Base-by-base conservation (phyloP, 768 basidiomycete species). In the Mycena rebaudengoi region DNA sequence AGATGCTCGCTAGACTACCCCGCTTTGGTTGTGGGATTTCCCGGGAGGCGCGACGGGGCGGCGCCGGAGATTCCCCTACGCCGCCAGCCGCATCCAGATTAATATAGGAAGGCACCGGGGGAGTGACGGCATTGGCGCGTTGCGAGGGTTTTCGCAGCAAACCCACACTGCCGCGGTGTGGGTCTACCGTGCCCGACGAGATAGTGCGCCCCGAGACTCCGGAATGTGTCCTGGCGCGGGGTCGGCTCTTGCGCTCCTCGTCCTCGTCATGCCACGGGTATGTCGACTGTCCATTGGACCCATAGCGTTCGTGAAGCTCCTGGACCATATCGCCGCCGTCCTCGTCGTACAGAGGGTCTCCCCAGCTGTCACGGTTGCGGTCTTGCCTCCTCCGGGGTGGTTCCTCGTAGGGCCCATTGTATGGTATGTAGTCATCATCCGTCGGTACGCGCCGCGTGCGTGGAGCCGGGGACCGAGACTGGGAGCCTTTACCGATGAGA, bases 21-120 rank as follows among this genome's bases (percentile, higher is more conserved):
- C 88, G 80, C 70, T 81, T 82, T 52, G 65, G 63, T 7, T 65
- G 51, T 50, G 65, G 26, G 53, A 59, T 40, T 44, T 76, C 72
- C 67, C 73, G 73, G 46, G 73, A 49, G 64, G 73, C 71, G 58
- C 73, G 78, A 7, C 64, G 71, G 32, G 65, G 78, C 12, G 77
- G 85, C 48, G 75, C 75, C 5, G 91, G 92, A 0, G 88, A 85
- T 63, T 90, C 88, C 28, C 91, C 91, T 21, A 92, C 83, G 25
- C 88, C 90, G 29, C 87, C 89, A 5, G 80, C 73, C 33, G 79
- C 72, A 67, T 84, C 83, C 5, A 83, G 72, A 61, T 79, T 80
- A 68, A 82, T 75, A 67, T 82, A 84, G 0, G 83, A 79, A 10
- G 82, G 76, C 7, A 77, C 69, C 14, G 78, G 77, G 33, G 70